A percentile compares a stretch with the other conserved stretches of the same genome.
These are phyloP conservation scores for Pneumocystis sp. DNA, from an alignment of 1,139 yeast species.

Conservation along the genomic window DNA sequence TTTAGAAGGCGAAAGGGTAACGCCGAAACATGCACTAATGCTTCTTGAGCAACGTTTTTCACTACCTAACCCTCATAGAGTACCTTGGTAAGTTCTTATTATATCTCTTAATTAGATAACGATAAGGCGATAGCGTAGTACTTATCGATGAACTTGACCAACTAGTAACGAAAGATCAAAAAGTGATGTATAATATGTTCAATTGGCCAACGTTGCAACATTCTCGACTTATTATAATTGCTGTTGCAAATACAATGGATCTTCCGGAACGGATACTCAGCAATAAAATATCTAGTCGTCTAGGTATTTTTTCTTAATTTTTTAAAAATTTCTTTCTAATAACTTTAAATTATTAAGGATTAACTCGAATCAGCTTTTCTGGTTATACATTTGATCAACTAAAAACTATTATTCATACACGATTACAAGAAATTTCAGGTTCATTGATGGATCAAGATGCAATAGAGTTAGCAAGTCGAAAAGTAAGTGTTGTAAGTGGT, in stretches of 20 bases:
- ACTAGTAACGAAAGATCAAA: constrained; percentile 68
- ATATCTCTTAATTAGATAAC: neutral
- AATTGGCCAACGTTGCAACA: constrained; percentile 86
- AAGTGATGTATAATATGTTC: constrained; percentile 87
- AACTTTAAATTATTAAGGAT: constrained; percentile 11
- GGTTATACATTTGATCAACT: constrained; percentile 78
- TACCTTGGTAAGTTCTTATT: constrained; percentile 9
- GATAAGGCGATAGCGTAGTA: constrained; percentile 38
- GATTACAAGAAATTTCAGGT: constrained; percentile 41
- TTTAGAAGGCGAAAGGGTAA: constrained; percentile 46
- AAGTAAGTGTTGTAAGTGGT: constrained; percentile 91
- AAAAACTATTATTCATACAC: constrained; percentile 53
- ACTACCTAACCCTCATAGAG: constrained; percentile 21
- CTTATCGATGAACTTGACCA: constrained; percentile 89
- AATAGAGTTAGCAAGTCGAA: constrained; percentile 78
- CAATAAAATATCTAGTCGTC: constrained; percentile 78
- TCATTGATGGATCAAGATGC: constrained; percentile 53
- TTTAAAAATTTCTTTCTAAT: neutral
- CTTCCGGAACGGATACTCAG: constrained; percentile 78
- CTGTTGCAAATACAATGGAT: constrained; percentile 96
- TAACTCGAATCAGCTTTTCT: constrained; percentile 70
- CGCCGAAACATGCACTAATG: constrained; percentile 48
- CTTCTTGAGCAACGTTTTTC: constrained; percentile 41
- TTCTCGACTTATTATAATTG: constrained; percentile 73
- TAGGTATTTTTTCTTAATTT: constrained; percentile 34